Conservation (phyloP, 2,329 filamentous ascomycete genomes). For the Pyrenophora graminea region DNA sequence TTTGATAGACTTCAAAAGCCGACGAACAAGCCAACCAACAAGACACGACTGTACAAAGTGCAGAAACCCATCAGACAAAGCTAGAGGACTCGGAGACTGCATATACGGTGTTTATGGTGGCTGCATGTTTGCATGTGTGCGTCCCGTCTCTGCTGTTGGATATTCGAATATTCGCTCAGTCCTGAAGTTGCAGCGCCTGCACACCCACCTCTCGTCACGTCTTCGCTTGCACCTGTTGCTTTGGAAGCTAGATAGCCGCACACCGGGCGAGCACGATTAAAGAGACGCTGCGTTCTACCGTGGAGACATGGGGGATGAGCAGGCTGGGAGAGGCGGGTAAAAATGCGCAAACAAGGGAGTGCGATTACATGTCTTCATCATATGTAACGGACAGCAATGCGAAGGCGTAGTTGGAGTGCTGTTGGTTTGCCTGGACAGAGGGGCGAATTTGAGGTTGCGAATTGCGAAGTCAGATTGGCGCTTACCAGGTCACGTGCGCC, state of each 20-base stretch:
- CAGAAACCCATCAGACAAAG: not conserved
- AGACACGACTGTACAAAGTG: not conserved
- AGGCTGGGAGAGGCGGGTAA: not conserved
- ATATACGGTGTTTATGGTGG: not conserved
- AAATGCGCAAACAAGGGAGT: not conserved
- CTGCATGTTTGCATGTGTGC: not conserved
- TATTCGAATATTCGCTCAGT: not conserved
- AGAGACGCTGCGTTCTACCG: not conserved
- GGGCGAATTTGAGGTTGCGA: constrained; percentile 7
- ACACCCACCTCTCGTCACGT: not conserved
- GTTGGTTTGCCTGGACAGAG: constrained; percentile 4
- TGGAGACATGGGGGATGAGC: not conserved
- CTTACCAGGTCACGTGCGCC: constrained; percentile 14
- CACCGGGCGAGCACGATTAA: not conserved
- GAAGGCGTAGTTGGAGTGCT: constrained; percentile 3
- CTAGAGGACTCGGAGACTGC: not conserved
- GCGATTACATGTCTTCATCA: not conserved
- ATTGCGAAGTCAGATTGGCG: constrained; percentile 6
- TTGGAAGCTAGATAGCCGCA: not conserved
- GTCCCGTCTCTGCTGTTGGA: constrained; percentile 2
- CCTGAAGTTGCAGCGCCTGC: constrained; percentile 6
- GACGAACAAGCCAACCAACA: not conserved
- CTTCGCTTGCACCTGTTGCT: not conserved
- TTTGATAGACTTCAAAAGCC: not conserved
- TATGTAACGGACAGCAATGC: not conserved